These are phyloP conservation scores for Alternaria solani DNA, from an alignment of 2,329 filamentous ascomycete species.

Conservation along the genomic window DNA sequence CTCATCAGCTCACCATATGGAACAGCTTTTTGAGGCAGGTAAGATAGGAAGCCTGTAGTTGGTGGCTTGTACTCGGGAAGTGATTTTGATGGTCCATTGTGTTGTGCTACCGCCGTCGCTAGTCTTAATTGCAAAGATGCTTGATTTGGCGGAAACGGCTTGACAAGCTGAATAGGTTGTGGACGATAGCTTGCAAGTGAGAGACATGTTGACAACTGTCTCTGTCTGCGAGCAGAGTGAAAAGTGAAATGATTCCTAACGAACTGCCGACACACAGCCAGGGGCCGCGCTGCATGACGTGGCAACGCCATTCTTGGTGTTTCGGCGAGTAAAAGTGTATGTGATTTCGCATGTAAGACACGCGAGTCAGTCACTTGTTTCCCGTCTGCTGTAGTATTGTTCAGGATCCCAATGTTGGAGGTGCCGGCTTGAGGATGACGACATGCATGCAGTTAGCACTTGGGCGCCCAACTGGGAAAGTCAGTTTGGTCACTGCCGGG, in stretches of 20 bases:
- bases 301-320: constrained; percentile 4
- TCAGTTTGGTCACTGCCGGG: neutral
- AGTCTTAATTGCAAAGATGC: constrained; percentile 14
- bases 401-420: neutral
- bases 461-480: neutral
- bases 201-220: neutral
- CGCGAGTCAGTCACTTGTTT: neutral
- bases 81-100: constrained; percentile 18
- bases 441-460: neutral
- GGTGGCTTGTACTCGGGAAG: constrained; percentile 68
- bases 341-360: neutral
- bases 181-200: constrained; percentile 5
- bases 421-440: neutral
- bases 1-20: constrained; percentile 85
- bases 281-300: neutral
- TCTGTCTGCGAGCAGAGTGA: neutral
- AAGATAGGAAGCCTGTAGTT: constrained; percentile 72
- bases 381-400: neutral
- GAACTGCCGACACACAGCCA: neutral
- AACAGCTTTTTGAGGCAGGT: constrained; percentile 72
- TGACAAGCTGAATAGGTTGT: constrained; percentile 19
- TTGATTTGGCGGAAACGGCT: neutral
- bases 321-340: neutral
- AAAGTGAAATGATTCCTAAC: neutral
- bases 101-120: constrained; percentile 23